Evolutionary conservation across 805 yeast species (phyloP), one percentile per base, ranked within the genome.

Genomic region (Priceomyces medius): DNA sequence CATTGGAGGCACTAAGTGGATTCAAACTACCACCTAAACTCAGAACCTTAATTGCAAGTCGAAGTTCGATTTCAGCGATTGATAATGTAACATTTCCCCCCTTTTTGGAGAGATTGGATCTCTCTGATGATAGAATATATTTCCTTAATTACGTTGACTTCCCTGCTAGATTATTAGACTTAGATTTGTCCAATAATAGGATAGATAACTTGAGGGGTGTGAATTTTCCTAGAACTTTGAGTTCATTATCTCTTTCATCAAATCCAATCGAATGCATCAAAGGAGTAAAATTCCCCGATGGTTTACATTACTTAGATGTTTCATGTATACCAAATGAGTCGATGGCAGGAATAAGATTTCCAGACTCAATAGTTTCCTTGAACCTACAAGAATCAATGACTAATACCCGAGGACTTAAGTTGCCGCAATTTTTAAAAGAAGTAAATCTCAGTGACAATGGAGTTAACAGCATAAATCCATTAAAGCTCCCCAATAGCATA

Each of bases 311-410:
- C 45, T 54, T 71, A 47, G 76, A 71, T 44, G 44, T 67, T 8
- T 67, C 74, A 5, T 66, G 67, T 40, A 61, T 70, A 7, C 75
- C 76, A 3, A 71, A 69, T 46, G 76, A 71, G 46, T 61, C 71
- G 7, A 70, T 71, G 76, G 64, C 74, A 0, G 73, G 75, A 1
- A 60, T 71, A n/a, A 70, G 66, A 43, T 68, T 71, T 38, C 76
- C 76, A 1, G 76, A 71, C 40, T 58, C 51, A 54, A 49, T 64
- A 21, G 50, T 51, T 17, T 56, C 55, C 2, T 58, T 71, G 37
- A 71, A 71, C 43, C 49, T 71, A 9, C 74, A 69, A 47, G 66
- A 64, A 39, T 66, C 73, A 2, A 71, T 70, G 74, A 68, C 74
- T 4, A 68, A 59, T 44, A 69, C 74, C 1, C 49, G 76, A 37